These are phyloP conservation scores for Mucor indicus DNA, from an alignment of 371 early-diverging fungal genomes.

Conservation along the genomic window DNA sequence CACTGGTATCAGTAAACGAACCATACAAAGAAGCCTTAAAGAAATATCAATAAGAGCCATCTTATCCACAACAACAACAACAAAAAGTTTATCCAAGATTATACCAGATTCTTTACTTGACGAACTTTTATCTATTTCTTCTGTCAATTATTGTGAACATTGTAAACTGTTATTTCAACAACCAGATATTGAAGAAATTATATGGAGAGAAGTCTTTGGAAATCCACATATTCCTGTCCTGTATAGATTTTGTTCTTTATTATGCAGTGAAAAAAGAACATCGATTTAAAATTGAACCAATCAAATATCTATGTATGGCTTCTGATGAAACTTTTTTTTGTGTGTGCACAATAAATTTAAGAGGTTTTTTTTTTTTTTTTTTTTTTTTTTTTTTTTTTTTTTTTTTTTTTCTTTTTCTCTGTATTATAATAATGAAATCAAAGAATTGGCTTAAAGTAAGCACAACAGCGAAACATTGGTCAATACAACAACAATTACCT, in stretches of 20 bases:
- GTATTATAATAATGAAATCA: constrained; percentile 7
- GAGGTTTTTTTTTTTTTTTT: no score
- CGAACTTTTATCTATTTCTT: constrained; percentile 13
- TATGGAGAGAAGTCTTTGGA: constrained; percentile 24
- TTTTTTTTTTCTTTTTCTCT: not conserved
- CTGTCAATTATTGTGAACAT: constrained; percentile 21
- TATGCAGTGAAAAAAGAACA: constrained; percentile 16
- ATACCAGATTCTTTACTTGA: constrained; percentile 15
- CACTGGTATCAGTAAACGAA: no score
- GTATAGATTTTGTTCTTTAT: constrained; percentile 34
- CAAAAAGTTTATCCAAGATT: not conserved
- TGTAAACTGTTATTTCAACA: constrained; percentile 19
- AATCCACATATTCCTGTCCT: constrained; percentile 24
- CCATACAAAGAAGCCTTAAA: not conserved
- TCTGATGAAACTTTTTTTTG: no score
- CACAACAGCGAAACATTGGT: constrained; percentile 4
- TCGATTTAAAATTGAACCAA: no score
- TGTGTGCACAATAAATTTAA: no score
- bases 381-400: not conserved
- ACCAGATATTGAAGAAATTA: constrained; percentile 20
- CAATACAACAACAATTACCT: not conserved
- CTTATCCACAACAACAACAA: not conserved
- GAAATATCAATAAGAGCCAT: constrained; percentile 24
- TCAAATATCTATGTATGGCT: no score
- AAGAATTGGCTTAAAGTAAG: constrained; percentile 8